These are phyloP conservation scores for Daldinia concentrica DNA, from an alignment of 495 filamentous ascomycete species.

Conservation along the genomic window DNA sequence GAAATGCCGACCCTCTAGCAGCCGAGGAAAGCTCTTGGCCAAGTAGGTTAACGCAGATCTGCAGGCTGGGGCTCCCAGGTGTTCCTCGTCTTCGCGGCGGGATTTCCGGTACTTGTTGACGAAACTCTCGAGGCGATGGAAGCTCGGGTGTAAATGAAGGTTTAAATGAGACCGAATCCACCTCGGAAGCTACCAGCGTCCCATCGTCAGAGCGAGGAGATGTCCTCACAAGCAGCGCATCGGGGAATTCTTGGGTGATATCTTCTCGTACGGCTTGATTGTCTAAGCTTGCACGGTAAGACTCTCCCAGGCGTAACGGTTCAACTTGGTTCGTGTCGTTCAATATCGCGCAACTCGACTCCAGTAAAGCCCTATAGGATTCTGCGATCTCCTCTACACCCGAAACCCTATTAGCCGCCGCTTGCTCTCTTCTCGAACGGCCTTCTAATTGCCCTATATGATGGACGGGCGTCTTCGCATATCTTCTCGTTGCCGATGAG, in stretches of 20 bases:
- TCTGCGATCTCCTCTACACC: constrained; percentile 58
- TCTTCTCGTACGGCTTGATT: constrained; percentile 25
- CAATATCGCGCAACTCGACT: constrained; percentile 42
- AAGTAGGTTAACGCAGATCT: constrained; percentile 55
- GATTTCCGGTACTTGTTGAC: constrained; percentile 10
- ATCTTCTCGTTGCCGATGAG: constrained; percentile 44
- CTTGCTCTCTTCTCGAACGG: constrained; percentile 38
- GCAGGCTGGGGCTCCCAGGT: constrained; percentile 49
- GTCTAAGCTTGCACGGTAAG: constrained; percentile 2
- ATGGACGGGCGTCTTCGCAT: constrained; percentile 57
- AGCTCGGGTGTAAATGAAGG: constrained; percentile 50
- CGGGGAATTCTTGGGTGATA: constrained; percentile 24
- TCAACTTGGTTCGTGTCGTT: constrained; percentile 39
- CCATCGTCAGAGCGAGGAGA: constrained; percentile 55
- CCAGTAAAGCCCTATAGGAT: constrained; percentile 55
- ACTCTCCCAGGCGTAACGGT: constrained; percentile 26
- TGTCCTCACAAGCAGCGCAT: constrained; percentile 12
- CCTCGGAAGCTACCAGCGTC: constrained; percentile 57
- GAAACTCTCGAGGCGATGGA: constrained; percentile 14
- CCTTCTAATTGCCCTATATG: constrained; percentile 54
- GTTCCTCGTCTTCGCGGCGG: constrained; percentile 25
- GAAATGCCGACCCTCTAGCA: constrained; percentile 33
- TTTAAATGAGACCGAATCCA: constrained; percentile 53
- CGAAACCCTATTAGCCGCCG: constrained; percentile 40
- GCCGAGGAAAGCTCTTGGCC: constrained; percentile 55